Conservation (phyloP, 1,139 yeast species). For the Pichia inconspicua region DNA sequence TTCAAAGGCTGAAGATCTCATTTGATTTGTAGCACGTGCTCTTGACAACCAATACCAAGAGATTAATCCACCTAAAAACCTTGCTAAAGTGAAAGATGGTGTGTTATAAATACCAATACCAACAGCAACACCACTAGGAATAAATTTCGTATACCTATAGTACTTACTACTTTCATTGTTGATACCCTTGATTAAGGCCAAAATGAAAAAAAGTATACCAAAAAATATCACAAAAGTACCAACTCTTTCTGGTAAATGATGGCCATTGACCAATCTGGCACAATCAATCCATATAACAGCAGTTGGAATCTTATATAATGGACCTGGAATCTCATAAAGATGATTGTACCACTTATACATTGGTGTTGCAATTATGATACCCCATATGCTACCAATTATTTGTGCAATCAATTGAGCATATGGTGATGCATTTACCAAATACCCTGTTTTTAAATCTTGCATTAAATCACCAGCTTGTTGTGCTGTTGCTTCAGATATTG, state of each 20-base stretch:
- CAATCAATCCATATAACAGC: conserved; percentile 97
- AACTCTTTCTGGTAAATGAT: conserved; percentile 79
- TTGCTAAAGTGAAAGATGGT: conserved; percentile 87
- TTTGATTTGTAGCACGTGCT: conserved; percentile 20
- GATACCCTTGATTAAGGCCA: conserved; percentile 59
- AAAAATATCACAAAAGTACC: conserved; percentile 55
- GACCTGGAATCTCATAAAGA: conserved; percentile 79
- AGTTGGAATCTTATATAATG: conserved; percentile 79
- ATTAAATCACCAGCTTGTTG: conserved; percentile 97
- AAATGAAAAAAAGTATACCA: conserved; percentile 59
- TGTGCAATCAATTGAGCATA: conserved; percentile 88
- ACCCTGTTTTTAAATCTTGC: conserved; percentile 97
- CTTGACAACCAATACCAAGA: conserved; percentile 46
- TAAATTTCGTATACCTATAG: conserved; percentile 42
- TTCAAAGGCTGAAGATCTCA: conserved; percentile 5
- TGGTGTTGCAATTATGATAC: conserved; percentile 67
- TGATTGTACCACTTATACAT: conserved; percentile 77
- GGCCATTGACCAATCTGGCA: conserved; percentile 84
- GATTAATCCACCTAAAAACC: conserved; percentile 83
- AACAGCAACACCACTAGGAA: conserved; percentile 94
- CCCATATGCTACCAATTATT: conserved; percentile 77
- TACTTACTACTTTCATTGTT: conserved; percentile 34
- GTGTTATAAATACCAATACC: conserved; percentile 94
- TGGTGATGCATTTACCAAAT: conserved; percentile 85
- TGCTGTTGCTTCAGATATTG: conserved; percentile 97